Evolutionary conservation across 352 stramenopile genomes (phyloP), one percentile per base, ranked within the genome.

Genomic region (Plasmopara muralis): DNA sequence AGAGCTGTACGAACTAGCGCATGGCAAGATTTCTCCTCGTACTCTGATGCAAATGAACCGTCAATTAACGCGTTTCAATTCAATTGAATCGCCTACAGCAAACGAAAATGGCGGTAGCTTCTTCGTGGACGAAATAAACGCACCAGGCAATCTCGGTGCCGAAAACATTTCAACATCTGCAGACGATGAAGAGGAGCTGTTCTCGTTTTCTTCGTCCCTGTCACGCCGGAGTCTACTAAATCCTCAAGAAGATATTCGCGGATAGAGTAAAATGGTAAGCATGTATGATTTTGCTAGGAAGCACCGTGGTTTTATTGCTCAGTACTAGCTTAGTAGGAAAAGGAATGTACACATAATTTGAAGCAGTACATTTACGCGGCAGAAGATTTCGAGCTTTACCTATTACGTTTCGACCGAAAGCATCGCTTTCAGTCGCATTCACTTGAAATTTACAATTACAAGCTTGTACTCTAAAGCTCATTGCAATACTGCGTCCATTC

Each of bases 1-100:
- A n/a, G 78, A 89, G 63, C 65, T 92, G 51, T 92, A 89, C 45
- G 82, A 90, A 41, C 55, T 92, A 20, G 78, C 82, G 10, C 82
- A 92, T 33, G 82, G 82, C 10, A 87, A 83, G 63, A 58, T 89
- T 7, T 92, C 82, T 29, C 82, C 79, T 14, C 71, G 72, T 29
- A 77, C 77, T 25, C 64, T 92, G 45, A 67, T 85, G 59, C 61
- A 70, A 43, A 81, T 90, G 66, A 77, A 77, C 31, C 70, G 77
- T 7, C 74, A 76, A n/a, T 70, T 79, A 60, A 81, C 59, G 12
- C 70, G 78, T 34, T 12, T 80, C 34, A 77, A 79, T 41, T 92
- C 81, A 44, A 79, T 89, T n/a, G 81, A 92, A 41, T 92, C 81
- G 41, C 81, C 78, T 3, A 89, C 79, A 50, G 57, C 49, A 41